These are phyloP conservation scores for Apophysomyces ossiformis DNA, from an alignment of 371 early-diverging fungal species.

Conservation along the genomic window DNA sequence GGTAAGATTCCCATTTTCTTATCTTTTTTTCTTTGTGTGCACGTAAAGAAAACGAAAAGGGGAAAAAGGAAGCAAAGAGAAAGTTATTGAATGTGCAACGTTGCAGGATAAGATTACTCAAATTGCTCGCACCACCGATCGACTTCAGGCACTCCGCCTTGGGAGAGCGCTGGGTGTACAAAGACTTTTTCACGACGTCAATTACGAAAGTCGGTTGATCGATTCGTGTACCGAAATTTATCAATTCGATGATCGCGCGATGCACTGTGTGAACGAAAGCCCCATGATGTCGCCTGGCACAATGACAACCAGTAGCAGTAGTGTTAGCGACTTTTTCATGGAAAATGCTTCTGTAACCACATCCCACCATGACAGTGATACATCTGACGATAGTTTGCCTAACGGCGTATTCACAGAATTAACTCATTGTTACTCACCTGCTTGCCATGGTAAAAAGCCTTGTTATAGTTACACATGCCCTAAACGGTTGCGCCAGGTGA, in stretches of 20 bases:
- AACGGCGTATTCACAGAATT: conserved; percentile 85
- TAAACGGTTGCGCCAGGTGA: conserved; percentile 22
- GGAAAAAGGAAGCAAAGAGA: neutral
- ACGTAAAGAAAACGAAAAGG: neutral
- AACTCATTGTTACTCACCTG: conserved; percentile 90
- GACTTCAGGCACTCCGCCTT: conserved; percentile 67
- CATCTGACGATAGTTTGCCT: conserved; percentile 36
- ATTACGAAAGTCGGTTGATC: conserved; percentile 63
- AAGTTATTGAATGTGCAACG: conserved; percentile 1
- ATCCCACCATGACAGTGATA: neutral
- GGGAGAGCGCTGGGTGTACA: conserved; percentile 75
- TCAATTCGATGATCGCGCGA: conserved; percentile 55
- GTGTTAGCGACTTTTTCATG: conserved; percentile 12
- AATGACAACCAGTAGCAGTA: conserved; percentile 12
- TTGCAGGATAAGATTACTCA: conserved; percentile 52
- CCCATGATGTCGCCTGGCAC: conserved; percentile 19
- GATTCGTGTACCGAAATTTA: conserved; percentile 69
- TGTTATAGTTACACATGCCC: conserved; percentile 91
- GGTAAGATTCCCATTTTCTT: conserved; percentile 22
- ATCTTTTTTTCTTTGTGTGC: neutral
- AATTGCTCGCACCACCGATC: conserved; percentile 65
- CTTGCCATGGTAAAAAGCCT: conserved; percentile 70
- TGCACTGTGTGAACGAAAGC: conserved; percentile 18
- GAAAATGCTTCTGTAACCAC: conserved; percentile 9
- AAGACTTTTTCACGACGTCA: conserved; percentile 75